Percentiles rank a stretch among this genome's conserved stretches.
These are phyloP conservation scores for Neurospora intermedia DNA, from an alignment of 495 filamentous ascomycete genomes.

Conservation along the genomic window DNA sequence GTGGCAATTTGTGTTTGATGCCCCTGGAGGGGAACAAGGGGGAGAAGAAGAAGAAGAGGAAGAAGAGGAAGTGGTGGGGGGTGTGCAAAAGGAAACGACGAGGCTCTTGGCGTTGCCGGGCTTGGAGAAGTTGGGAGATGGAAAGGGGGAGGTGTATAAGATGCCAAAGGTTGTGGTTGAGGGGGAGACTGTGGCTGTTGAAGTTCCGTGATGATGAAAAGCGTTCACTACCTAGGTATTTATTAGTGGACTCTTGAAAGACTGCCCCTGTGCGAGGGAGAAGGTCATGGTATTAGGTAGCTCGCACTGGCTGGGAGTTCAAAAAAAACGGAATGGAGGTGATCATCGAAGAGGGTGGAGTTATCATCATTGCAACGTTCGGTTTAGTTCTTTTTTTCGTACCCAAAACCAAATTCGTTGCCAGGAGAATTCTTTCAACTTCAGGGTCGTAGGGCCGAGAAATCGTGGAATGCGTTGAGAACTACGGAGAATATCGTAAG, in stretches of 20 bases:
- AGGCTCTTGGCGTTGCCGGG: neutral
- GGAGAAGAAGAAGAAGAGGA: neutral
- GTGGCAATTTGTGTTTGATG: slow-evolving; percentile 13
- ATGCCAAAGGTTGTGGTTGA: neutral
- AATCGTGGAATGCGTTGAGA: neutral
- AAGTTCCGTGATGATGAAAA: neutral
- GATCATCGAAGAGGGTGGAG: neutral
- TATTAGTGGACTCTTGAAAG: neutral
- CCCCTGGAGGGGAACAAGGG: neutral
- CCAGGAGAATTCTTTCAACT: neutral
- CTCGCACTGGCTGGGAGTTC: neutral
- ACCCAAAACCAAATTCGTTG: neutral
- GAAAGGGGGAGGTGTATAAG: neutral
- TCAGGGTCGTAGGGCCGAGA: neutral
- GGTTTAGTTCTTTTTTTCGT: neutral
- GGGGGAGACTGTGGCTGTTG: neutral
- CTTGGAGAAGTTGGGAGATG: neutral
- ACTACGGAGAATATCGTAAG: neutral
- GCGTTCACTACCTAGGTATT: neutral
- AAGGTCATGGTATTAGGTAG: neutral
- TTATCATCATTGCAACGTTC: neutral
- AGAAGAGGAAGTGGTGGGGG: neutral
- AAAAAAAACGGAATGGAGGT: neutral
- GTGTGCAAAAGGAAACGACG: neutral
- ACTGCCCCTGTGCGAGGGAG: neutral